phyloP scores from a whole-genome alignment of 2,329 filamentous ascomycete genomes.

The Fusarium nygamai region DNA sequence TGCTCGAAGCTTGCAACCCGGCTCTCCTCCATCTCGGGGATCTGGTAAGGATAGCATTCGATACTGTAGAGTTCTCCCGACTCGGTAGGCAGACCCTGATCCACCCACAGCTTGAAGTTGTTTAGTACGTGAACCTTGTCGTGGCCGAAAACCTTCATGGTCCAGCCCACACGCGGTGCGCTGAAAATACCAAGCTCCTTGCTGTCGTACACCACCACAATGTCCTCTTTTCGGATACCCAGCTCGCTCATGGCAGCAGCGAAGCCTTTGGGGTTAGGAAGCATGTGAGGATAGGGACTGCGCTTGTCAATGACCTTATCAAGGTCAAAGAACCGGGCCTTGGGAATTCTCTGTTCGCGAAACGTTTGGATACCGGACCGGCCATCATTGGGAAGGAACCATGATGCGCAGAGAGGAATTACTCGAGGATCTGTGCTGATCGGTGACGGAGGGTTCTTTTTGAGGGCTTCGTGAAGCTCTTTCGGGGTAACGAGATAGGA shows the following conservation, averaged over 20 bases:
- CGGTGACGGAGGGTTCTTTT: slow-evolving; percentile 80
- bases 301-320: slow-evolving; percentile 89
- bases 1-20: slow-evolving; percentile 86
- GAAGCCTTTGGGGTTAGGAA: slow-evolving; percentile 83
- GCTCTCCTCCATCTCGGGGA: slow-evolving; percentile 66
- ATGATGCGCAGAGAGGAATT: slow-evolving; percentile 89
- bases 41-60: slow-evolving; percentile 72
- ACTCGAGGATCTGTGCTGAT: slow-evolving; percentile 85
- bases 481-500: slow-evolving; percentile 88
- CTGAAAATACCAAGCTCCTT: slow-evolving; percentile 94
- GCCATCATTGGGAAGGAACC: slow-evolving; percentile 95
- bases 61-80: slow-evolving; percentile 77
- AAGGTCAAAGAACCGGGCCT: slow-evolving; percentile 94
- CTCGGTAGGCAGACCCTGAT: slow-evolving; percentile 83
- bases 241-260: slow-evolving; percentile 88
- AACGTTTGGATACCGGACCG: slow-evolving; percentile 85
- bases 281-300: slow-evolving; percentile 96
- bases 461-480: slow-evolving; percentile 82
- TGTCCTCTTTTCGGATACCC: slow-evolving; percentile 87
- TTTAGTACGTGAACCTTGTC: slow-evolving; percentile 88
- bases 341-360: slow-evolving; percentile 83
- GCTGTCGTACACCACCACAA: slow-evolving; percentile 92
- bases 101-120: slow-evolving; percentile 95
- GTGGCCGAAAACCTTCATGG: slow-evolving; percentile 89
- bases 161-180: slow-evolving; percentile 94